Evolutionary conservation across 306 rosid species (phyloP), one percentile per base, ranked within the genome.

Genomic region (Sphenostylis stenocarpa): DNA sequence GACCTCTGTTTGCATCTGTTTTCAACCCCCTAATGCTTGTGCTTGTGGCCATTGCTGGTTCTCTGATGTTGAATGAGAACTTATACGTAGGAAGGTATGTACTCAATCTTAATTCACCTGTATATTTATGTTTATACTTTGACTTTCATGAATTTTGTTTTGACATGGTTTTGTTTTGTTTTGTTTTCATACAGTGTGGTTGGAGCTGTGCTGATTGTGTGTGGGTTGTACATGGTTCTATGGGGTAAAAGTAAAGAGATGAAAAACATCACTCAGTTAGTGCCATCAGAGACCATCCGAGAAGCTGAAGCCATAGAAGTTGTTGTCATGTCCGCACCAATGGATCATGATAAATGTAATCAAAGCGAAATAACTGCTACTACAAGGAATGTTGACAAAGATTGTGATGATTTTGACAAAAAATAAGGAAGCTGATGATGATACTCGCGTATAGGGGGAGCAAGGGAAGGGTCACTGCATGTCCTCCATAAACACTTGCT

Each of bases 221-320:
- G 70, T 62, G 88, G 88, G 3, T 12, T 85, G 36, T 85, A 81
- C 71, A 77, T 73, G 76, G 88, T 85, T 71, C 69, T 85, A 0
- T 85, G 88, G 85, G 88, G 88, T 7, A 84, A 81, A 41, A 77
- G 75, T 28, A 77, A 62, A 65, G 83, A 78, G 70, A 60, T 74
- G 76, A 80, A 84, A 38, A 76, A 48, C 26, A 38, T 66, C 8
- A 65, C 68, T 49, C 77, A 48, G 34, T 78, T 78, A 43, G 80
- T 60, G 49, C 72, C 80, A 73, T 83, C 86, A 38, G 79, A 78
- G 67, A 73, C 6, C 41, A 58, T 56, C 13, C 58, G 28, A 63
- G 81, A 70, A 39, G 19, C 52, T 3, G 47, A 69, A 64, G 75
- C 63, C 48, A 9, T 80, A 14, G 7, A 76, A 61, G 76, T 79